Conservation (phyloP, 202 grass and related monocot species). For the Elaeis oleifera region DNA sequence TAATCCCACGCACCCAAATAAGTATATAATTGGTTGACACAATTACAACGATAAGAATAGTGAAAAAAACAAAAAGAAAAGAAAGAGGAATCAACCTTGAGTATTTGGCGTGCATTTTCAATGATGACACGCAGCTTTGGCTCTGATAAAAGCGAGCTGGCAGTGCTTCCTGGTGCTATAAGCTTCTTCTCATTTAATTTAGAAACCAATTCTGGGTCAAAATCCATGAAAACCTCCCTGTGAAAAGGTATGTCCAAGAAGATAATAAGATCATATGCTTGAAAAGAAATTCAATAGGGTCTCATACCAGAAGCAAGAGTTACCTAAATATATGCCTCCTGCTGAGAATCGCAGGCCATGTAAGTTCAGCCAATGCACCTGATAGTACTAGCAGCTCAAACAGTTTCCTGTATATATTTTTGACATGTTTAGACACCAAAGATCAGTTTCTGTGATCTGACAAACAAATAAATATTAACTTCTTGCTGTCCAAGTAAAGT, state of each 20-base stretch:
- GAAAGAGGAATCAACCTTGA: conserved; percentile 40
- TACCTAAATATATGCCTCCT: conserved; percentile 88
- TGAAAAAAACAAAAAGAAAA: neutral
- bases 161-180: conserved; percentile 40
- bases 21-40: too few relatives aligned
- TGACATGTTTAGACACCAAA: conserved; percentile 2
- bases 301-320: conserved; percentile 1
- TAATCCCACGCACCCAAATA: too few relatives aligned
- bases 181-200: conserved; percentile 81
- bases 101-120: conserved; percentile 74
- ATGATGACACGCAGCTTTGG: conserved; percentile 61
- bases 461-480: neutral
- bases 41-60: too few relatives aligned
- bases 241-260: conserved; percentile 18
- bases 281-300: neutral
- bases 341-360: conserved; percentile 82
- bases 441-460: neutral
- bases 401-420: conserved; percentile 54
- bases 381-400: conserved; percentile 93
- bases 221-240: conserved; percentile 90
- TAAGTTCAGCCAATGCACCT: conserved; percentile 73
- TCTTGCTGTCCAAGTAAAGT: neutral
- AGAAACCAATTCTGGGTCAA: conserved; percentile 55
- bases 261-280: neutral
- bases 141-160: conserved; percentile 67